These are phyloP conservation scores for Brettanomyces naardenensis DNA, from an alignment of 805 yeast genomes.

Conservation along the genomic window DNA sequence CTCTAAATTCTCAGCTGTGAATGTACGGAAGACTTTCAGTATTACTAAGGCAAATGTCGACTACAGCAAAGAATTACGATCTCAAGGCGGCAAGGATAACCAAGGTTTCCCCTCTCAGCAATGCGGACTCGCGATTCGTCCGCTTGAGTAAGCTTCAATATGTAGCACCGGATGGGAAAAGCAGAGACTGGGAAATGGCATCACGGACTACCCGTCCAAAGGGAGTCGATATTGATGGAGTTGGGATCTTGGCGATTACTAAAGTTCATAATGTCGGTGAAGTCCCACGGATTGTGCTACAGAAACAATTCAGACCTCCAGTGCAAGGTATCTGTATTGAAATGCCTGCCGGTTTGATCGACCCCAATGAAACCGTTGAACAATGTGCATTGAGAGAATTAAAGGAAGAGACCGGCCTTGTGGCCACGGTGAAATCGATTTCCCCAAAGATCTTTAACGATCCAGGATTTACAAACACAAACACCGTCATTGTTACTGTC, in stretches of 20 bases:
- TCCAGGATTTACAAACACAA: constrained; percentile 81
- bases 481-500: constrained; percentile 69
- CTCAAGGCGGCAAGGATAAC: constrained; percentile 21
- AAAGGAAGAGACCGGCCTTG: constrained; percentile 87
- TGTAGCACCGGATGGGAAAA: constrained; percentile 60
- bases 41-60: constrained; percentile 5
- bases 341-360: constrained; percentile 92
- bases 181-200: constrained; percentile 88
- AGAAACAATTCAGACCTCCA: constrained; percentile 93
- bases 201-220: constrained; percentile 65
- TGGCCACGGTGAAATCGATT: constrained; percentile 41
- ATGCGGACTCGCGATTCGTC: constrained; percentile 55
- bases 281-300: constrained; percentile 49
- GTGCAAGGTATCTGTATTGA: constrained; percentile 83
- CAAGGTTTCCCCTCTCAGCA: constrained; percentile 24
- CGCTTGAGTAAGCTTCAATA: constrained; percentile 60
- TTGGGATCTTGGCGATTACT: constrained; percentile 73
- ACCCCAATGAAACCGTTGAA: constrained; percentile 70
- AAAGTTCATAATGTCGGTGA: constrained; percentile 28
- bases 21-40: constrained; percentile 1
- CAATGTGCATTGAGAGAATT: constrained; percentile 82
- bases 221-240: constrained; percentile 71
- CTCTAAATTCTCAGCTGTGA: no score
- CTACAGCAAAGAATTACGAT: constrained; percentile 2
- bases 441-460: constrained; percentile 30